phyloP scores from a whole-genome alignment of 768 basidiomycete genomes.

The Leccinum aurantiacum region DNA sequence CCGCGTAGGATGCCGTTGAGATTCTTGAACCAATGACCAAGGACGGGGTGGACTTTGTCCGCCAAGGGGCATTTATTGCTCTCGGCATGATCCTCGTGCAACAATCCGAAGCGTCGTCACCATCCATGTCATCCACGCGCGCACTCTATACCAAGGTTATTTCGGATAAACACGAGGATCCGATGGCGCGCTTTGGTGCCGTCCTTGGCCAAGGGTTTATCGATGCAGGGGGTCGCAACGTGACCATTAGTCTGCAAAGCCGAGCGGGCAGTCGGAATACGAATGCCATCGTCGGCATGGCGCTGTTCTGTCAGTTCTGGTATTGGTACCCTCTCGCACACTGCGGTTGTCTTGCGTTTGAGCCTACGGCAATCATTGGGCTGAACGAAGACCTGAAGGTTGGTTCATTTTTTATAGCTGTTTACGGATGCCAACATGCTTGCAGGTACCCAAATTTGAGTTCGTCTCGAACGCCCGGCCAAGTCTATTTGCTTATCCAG shows the following conservation, averaged over 20 bases:
- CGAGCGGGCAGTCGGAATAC: slow-evolving; percentile 92
- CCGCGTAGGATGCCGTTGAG: slow-evolving; percentile 83
- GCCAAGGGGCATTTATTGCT: slow-evolving; percentile 94
- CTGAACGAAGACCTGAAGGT: slow-evolving; percentile 85
- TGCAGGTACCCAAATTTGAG: slow-evolving; percentile 91
- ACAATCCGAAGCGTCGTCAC: slow-evolving; percentile 88
- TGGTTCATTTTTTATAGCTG: slow-evolving; percentile 14
- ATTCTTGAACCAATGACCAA: slow-evolving; percentile 98
- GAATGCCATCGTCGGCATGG: slow-evolving; percentile 96
- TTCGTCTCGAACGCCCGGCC: slow-evolving; percentile 88
- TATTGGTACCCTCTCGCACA: slow-evolving; percentile 99
- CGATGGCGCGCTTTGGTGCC: slow-evolving; percentile 97
- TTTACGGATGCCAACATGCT: slow-evolving; percentile 5
- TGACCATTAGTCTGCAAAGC: slow-evolving; percentile 91
- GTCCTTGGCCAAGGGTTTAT: slow-evolving; percentile 95
- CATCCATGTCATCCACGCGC: slow-evolving; percentile 77
- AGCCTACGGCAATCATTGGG: slow-evolving; percentile 94
- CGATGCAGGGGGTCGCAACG: slow-evolving; percentile 96
- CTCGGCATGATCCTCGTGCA: slow-evolving; percentile 97
- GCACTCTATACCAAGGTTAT: slow-evolving; percentile 88
- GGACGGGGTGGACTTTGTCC: slow-evolving; percentile 97
- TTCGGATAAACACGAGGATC: slow-evolving; percentile 96
- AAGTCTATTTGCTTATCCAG: slow-evolving; percentile 90
- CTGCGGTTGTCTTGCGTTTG: slow-evolving; percentile 88
- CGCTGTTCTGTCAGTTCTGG: slow-evolving; percentile 98